Evolutionary conservation across 257 asterid genomes (phyloP).

Genomic region (Fraxinus anomala): DNA sequence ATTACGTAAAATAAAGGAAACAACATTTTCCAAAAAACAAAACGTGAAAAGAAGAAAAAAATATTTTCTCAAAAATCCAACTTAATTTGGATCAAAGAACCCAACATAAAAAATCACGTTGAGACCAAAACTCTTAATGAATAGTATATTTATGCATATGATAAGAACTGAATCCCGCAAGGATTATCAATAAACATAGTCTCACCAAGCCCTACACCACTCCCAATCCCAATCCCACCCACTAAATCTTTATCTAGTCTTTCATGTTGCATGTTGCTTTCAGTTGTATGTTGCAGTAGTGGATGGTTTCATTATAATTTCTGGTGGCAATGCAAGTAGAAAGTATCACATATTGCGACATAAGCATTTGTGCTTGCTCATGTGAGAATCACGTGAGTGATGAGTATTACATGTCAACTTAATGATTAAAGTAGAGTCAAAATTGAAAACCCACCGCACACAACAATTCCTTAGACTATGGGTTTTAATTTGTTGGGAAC

Average conservation of each 20-base stretch:
- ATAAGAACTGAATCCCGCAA: no score
- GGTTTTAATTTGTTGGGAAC: not conserved
- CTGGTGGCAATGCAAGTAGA: not conserved
- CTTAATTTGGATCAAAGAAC: no score
- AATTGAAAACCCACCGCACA: not conserved
- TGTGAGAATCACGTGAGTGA: not conserved
- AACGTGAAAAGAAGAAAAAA: no score
- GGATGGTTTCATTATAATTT: not conserved
- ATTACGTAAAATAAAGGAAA: no score
- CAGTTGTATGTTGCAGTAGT: not conserved
- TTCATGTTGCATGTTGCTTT: no score
- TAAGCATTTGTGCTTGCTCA: not conserved
- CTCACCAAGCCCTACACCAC: not conserved
- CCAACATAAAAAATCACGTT: no score
- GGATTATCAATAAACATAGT: no score
- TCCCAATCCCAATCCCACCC: not conserved
- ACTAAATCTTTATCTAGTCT: not conserved
- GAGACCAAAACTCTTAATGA: no score
- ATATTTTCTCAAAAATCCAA: no score
- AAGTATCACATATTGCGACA: not conserved
- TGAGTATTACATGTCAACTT: not conserved
- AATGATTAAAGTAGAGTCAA: not conserved
- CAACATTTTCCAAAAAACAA: no score
- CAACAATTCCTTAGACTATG: not conserved
- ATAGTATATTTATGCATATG: no score